Evolutionary conservation across 768 basidiomycete species (phyloP).

Genomic region (Boletellus ananiceps): DNA sequence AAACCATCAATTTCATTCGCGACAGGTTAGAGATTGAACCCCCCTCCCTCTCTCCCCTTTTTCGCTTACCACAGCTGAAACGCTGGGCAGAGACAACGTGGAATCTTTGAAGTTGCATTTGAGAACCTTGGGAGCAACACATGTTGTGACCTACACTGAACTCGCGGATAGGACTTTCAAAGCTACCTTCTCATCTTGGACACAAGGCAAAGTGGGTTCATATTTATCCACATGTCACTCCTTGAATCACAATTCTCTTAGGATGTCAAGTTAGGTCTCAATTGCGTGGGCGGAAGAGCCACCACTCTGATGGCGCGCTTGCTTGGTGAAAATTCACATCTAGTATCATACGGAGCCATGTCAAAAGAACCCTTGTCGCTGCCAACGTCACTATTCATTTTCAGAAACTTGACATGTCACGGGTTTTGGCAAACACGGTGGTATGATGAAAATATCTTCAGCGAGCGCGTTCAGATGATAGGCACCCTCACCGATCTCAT

Average conservation of each 20-base stretch:
- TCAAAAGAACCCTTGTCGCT: slow-evolving; percentile 75
- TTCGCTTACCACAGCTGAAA: not conserved
- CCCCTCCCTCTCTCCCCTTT: no score
- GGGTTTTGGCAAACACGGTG: slow-evolving; percentile 80
- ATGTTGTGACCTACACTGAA: slow-evolving; percentile 76
- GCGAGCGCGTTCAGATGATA: slow-evolving; percentile 52
- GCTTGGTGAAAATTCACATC: slow-evolving; percentile 61
- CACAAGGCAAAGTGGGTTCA: slow-evolving; percentile 49
- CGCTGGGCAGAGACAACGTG: slow-evolving; percentile 45
- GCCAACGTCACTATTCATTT: slow-evolving; percentile 78
- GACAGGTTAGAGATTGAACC: slow-evolving; percentile 45
- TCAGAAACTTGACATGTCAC: slow-evolving; percentile 71
- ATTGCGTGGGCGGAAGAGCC: slow-evolving; percentile 61
- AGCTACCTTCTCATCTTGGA: slow-evolving; percentile 58
- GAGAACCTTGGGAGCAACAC: slow-evolving; percentile 61
- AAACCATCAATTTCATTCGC: slow-evolving; percentile 80
- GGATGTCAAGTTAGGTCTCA: slow-evolving; percentile 46
- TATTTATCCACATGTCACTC: slow-evolving; percentile 7
- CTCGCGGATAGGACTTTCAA: slow-evolving; percentile 53
- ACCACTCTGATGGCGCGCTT: slow-evolving; percentile 67
- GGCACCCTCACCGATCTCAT: slow-evolving; percentile 49
- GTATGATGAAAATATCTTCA: slow-evolving; percentile 48
- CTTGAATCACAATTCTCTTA: slow-evolving; percentile 8
- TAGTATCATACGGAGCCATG: slow-evolving; percentile 91
- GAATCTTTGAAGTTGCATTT: slow-evolving; percentile 48